phyloP scores from a whole-genome alignment of 176 grass and related monocot genomes.

The Rhipidocladum racemiflorum region DNA sequence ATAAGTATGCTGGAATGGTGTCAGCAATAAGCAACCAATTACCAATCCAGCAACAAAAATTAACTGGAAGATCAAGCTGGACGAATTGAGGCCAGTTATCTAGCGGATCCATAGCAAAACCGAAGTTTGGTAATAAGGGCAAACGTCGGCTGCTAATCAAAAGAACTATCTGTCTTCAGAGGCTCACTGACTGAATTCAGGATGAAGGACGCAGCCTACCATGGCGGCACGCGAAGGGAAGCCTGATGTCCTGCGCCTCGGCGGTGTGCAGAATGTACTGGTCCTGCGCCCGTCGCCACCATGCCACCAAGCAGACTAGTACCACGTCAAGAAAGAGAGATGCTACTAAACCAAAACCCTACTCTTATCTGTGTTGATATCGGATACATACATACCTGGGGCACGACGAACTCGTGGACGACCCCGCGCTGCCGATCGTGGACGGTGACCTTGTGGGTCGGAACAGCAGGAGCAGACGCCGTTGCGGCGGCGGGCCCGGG shows the following conservation, averaged over 20 bases:
- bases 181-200: background rate
- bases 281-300: constrained; percentile 42
- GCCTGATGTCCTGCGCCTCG: constrained; percentile 70
- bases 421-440: constrained; percentile 78
- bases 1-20: background rate
- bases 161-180: background rate
- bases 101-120: background rate
- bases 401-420: constrained; percentile 80
- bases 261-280: constrained; percentile 95
- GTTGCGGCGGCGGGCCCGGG: background rate
- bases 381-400: constrained; percentile 47
- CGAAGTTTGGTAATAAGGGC: background rate
- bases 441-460: constrained; percentile 79
- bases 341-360: no score
- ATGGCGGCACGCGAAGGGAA: constrained; percentile 92
- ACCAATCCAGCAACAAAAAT: background rate
- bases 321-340: background rate
- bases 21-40: background rate
- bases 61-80: background rate
- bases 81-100: background rate
- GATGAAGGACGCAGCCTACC: constrained; percentile 38
- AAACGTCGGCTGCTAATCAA: background rate
- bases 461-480: background rate
- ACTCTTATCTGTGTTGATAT: background rate
- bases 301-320: background rate